phyloP scores from a whole-genome alignment of 2,329 filamentous ascomycete species.

The Penicillium griseofulvum region DNA sequence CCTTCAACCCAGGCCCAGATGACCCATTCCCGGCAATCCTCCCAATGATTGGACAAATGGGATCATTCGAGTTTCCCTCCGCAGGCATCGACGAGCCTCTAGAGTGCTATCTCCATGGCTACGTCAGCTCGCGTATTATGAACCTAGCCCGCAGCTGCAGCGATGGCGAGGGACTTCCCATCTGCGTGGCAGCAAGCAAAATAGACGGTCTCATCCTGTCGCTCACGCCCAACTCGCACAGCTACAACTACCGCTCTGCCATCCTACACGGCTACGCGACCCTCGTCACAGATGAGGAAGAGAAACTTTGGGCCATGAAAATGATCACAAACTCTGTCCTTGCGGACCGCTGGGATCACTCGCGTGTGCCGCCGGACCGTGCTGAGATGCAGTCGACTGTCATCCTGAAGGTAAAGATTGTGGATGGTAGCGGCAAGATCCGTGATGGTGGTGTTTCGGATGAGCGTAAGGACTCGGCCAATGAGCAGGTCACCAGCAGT shows the following conservation, averaged over 20 bases:
- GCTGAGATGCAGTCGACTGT: slow-evolving; percentile 74
- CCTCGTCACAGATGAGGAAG: slow-evolving; percentile 63
- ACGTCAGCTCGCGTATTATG: slow-evolving; percentile 75
- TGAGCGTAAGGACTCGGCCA: slow-evolving; percentile 55
- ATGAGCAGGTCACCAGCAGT: slow-evolving; percentile 46
- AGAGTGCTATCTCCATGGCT: slow-evolving; percentile 80
- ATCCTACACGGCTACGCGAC: slow-evolving; percentile 72
- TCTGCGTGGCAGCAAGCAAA: slow-evolving; percentile 70
- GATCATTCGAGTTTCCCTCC: slow-evolving; percentile 64
- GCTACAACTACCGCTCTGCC: slow-evolving; percentile 82
- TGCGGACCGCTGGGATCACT: slow-evolving; percentile 65
- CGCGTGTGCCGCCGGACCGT: slow-evolving; percentile 66
- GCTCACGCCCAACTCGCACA: slow-evolving; percentile 76
- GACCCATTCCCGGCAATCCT: slow-evolving; percentile 73
- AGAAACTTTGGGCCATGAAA: slow-evolving; percentile 76
- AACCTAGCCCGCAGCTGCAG: slow-evolving; percentile 53
- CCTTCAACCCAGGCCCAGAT: slow-evolving; percentile 62
- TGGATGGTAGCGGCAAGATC: slow-evolving; percentile 73
- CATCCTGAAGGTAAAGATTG: slow-evolving; percentile 67
- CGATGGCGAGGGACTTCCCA: slow-evolving; percentile 58
- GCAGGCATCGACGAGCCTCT: slow-evolving; percentile 62
- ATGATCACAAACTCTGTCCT: slow-evolving; percentile 74
- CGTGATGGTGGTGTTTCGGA: slow-evolving; percentile 64
- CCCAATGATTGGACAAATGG: slow-evolving; percentile 84
- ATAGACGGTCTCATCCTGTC: slow-evolving; percentile 78